phyloP scores from a whole-genome alignment of 176 grass and related monocot species.

The Oropetium thomaeum region DNA sequence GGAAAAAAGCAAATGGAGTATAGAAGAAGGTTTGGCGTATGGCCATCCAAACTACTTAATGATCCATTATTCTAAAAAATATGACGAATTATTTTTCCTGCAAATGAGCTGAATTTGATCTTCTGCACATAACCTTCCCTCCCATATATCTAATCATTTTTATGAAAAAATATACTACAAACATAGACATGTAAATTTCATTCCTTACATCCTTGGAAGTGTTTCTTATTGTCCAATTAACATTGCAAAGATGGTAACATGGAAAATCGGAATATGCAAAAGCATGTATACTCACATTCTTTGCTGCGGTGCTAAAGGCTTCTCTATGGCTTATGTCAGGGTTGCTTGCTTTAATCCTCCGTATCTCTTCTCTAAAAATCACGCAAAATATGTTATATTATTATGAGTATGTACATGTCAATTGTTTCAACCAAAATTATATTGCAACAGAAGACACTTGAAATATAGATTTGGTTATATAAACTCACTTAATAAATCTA shows the following conservation, averaged over 20 bases:
- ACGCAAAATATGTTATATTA: not conserved
- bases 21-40: not conserved
- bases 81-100: not conserved
- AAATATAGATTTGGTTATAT: not conserved
- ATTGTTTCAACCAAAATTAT: not conserved
- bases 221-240: not conserved
- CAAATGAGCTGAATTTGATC: not conserved
- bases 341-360: slow-evolving; percentile 66
- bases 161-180: not conserved
- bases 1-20: not conserved
- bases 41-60: not conserved
- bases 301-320: slow-evolving; percentile 79
- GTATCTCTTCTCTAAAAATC: slow-evolving; percentile 61
- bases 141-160: not conserved
- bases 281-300: slow-evolving; percentile 52
- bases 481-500: slow-evolving; percentile 79
- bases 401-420: not conserved
- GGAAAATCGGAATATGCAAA: not conserved
- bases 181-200: not conserved
- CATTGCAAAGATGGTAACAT: not conserved
- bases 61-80: not conserved
- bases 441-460: not conserved
- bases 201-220: not conserved
- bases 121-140: not conserved
- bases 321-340: slow-evolving; percentile 75